Conservation (phyloP, 1,139 yeast genomes). For the Diutina mesorugosa region DNA sequence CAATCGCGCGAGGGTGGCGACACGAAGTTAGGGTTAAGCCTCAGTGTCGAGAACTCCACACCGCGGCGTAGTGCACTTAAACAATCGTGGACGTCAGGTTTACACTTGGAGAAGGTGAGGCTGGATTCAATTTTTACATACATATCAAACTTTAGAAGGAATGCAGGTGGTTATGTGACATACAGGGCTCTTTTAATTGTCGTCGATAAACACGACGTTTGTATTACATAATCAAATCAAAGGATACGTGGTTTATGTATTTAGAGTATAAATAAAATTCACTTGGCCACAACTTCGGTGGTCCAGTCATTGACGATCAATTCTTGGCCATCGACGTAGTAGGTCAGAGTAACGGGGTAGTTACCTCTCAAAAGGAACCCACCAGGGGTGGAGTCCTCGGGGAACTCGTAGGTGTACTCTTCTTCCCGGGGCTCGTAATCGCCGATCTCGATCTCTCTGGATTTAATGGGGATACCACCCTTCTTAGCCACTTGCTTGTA, state of each 20-base stretch:
- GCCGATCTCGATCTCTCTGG: constrained; percentile 16
- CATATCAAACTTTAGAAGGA: background rate
- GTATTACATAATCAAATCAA: background rate
- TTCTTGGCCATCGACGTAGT: constrained; percentile 15
- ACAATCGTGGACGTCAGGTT: background rate
- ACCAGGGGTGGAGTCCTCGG: constrained; percentile 21
- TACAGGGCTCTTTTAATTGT: background rate
- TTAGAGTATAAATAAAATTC: constrained; percentile 6
- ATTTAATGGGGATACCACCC: constrained; percentile 24
- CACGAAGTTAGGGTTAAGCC: background rate
- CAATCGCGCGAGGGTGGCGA: constrained; percentile 1
- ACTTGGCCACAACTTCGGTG: constrained; percentile 11
- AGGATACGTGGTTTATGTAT: constrained; percentile 3
- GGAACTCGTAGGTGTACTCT: constrained; percentile 14
- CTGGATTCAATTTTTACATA: background rate
- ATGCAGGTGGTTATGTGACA: background rate
- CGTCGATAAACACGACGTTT: background rate
- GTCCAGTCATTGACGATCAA: constrained; percentile 17
- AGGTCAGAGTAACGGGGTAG: constrained; percentile 17
- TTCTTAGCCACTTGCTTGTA: constrained; percentile 27
- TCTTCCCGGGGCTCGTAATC: constrained; percentile 3
- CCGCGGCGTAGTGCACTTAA: background rate
- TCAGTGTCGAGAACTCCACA: background rate
- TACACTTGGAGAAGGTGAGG: no score
- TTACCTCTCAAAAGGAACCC: constrained; percentile 22